phyloP scores from a whole-genome alignment of 768 basidiomycete species.

The Collybia nuda region DNA sequence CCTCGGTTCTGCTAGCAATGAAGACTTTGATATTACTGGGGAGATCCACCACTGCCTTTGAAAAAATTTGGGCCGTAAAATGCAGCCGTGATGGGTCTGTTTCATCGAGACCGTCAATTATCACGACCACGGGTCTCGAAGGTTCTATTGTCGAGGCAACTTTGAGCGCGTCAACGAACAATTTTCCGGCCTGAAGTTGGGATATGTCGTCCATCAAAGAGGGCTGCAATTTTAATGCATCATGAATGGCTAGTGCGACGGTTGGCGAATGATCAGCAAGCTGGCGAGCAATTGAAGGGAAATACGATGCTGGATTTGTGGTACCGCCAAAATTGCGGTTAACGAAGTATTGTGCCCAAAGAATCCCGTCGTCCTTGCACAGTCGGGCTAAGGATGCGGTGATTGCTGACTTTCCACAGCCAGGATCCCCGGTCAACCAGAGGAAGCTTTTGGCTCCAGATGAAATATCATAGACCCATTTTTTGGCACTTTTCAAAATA shows the following conservation, averaged over 20 bases:
- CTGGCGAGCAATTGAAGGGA: constrained; percentile 17
- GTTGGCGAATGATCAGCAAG: constrained; percentile 3
- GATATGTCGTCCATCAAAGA: constrained; percentile 9
- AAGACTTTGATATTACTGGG: constrained; percentile 9
- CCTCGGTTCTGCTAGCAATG: constrained; percentile 14
- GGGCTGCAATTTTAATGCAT: constrained; percentile 2
- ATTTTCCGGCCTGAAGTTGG: constrained; percentile 5
- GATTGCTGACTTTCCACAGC: constrained; percentile 16
- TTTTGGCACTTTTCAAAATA: constrained; percentile 7
- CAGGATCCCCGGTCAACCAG: constrained; percentile 17
- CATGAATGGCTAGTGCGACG: not conserved
- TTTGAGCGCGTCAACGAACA: constrained; percentile 10
- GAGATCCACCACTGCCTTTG: constrained; percentile 3
- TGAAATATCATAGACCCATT: constrained; percentile 10
- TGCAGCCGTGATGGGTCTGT: constrained; percentile 5
- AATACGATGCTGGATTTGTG: constrained; percentile 12
- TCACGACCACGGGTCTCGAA: constrained; percentile 10
- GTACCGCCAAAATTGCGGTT: constrained; percentile 12
- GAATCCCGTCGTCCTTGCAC: constrained; percentile 6
- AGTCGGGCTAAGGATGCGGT: constrained; percentile 11
- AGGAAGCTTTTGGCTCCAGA: constrained; percentile 8
- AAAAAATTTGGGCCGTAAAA: constrained; percentile 8
- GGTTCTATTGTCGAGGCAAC: constrained; percentile 5
- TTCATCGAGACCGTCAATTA: constrained; percentile 19
- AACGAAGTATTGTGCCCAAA: constrained; percentile 16